These are phyloP conservation scores for Amoebophrya sp. DNA, from an alignment of 169 alveolate genomes.

Conservation along the genomic window DNA sequence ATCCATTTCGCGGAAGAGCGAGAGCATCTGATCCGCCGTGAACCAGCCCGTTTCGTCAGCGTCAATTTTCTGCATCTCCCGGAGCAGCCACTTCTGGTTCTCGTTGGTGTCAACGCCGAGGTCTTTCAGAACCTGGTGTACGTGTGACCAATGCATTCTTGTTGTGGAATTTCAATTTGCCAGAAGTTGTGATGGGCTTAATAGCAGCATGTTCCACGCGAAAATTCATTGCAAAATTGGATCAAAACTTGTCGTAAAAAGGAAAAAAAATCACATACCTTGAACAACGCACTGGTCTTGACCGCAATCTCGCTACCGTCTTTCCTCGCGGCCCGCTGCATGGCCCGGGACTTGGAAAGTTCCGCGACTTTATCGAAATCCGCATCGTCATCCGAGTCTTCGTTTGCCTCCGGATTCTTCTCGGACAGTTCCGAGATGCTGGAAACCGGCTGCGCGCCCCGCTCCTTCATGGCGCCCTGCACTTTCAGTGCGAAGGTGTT, in stretches of 20 bases:
- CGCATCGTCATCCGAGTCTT: not conserved
- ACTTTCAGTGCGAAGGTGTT: not conserved
- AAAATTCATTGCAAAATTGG: too few species aligned
- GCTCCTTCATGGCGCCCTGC: not conserved
- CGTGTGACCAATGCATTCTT: too few species aligned
- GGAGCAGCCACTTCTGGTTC: not conserved
- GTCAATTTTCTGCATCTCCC: not conserved
- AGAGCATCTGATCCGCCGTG: not conserved
- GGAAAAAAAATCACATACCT: not conserved
- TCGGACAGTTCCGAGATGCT: not conserved
- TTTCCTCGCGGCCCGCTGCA: not conserved
- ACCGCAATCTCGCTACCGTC: not conserved
- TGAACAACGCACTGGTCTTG: not conserved
- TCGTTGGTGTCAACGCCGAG: not conserved
- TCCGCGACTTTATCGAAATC: slow-evolving; percentile 13
- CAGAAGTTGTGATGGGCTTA: too few species aligned
- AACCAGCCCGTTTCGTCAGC: slow-evolving; percentile 7
- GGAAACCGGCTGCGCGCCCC: not conserved
- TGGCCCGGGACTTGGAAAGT: not conserved
- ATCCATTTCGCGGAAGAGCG: not conserved
- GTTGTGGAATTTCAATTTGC: too few species aligned
- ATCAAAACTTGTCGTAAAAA: too few species aligned
- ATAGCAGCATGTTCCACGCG: too few species aligned
- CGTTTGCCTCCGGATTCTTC: not conserved
- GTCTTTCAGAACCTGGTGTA: not conserved